These are phyloP conservation scores for Hypholoma fasciculare DNA, from an alignment of 768 basidiomycete genomes.

Conservation along the genomic window DNA sequence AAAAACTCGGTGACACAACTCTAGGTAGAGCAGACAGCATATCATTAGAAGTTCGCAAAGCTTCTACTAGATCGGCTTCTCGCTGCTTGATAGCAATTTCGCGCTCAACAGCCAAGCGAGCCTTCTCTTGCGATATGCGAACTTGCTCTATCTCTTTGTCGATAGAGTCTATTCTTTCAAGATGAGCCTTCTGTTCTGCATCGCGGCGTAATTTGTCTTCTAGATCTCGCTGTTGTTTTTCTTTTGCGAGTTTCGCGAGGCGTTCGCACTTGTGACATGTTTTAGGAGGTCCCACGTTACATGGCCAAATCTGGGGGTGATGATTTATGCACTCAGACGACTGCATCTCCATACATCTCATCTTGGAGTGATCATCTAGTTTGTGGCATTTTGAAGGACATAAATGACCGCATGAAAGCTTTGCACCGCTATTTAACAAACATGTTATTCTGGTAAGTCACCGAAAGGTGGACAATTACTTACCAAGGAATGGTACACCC, in stretches of 20 bases:
- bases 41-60: not conserved
- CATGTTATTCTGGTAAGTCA: not conserved
- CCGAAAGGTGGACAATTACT: constrained; percentile 6
- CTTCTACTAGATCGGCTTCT: constrained; percentile 41
- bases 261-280: constrained; percentile 48
- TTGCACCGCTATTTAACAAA: constrained; percentile 35
- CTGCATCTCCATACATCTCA: constrained; percentile 41
- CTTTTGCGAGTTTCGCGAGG: not conserved
- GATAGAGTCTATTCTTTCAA: constrained; percentile 39
- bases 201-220: not conserved
- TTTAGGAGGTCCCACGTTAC: constrained; percentile 33
- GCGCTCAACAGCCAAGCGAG: constrained; percentile 33
- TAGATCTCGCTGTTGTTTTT: not conserved
- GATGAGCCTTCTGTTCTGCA: constrained; percentile 31
- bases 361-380: constrained; percentile 48
- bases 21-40: not conserved
- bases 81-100: constrained; percentile 40
- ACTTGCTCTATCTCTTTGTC: constrained; percentile 39
- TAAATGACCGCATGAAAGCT: constrained; percentile 46
- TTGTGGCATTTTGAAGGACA: constrained; percentile 64
- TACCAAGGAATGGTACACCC: constrained; percentile 63
- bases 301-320: constrained; percentile 45
- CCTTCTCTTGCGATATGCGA: constrained; percentile 30
- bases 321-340: constrained; percentile 37
- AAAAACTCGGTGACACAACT: not conserved